A percentile compares a stretch with the other conserved stretches of the same genome.
phyloP scores from a whole-genome alignment of 1,139 yeast species.

The Saccharomyces hybrid region DNA sequence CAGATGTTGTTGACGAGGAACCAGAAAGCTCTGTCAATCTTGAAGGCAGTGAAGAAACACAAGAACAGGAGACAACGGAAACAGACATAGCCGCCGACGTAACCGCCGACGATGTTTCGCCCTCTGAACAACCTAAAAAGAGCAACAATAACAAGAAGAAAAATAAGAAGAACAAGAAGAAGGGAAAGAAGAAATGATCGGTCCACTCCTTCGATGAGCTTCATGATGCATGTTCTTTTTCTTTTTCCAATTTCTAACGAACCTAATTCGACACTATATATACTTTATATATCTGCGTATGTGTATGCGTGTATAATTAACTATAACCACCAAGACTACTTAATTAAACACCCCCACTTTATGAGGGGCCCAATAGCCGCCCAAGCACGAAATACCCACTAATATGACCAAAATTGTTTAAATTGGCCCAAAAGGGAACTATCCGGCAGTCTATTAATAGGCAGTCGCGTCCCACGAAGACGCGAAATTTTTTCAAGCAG shows the following conservation, averaged over 20 bases:
- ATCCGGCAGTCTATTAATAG: not conserved
- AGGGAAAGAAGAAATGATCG: conserved; percentile 10
- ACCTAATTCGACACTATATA: not conserved
- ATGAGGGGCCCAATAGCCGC: not conserved
- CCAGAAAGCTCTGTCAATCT: not conserved
- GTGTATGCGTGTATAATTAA: not conserved
- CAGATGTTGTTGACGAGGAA: not conserved
- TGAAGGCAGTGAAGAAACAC: conserved; percentile 3
- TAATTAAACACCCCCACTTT: not conserved
- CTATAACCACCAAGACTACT: not conserved
- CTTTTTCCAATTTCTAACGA: not conserved
- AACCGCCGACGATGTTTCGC: not conserved
- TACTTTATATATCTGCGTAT: not conserved
- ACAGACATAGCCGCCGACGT: not conserved
- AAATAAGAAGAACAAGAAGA: conserved; percentile 16
- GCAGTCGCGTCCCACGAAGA: not conserved
- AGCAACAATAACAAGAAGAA: conserved; percentile 9
- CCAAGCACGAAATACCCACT: not conserved
- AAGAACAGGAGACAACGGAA: conserved; percentile 4
- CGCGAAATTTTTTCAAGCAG: not conserved
- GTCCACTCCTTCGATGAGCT: not conserved
- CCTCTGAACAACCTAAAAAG: not conserved
- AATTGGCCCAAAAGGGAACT: not conserved
- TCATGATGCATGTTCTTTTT: not conserved
- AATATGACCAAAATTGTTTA: not conserved